Base-by-base conservation (phyloP, 331 rosid genomes). In the Cydonia oblonga region DNA sequence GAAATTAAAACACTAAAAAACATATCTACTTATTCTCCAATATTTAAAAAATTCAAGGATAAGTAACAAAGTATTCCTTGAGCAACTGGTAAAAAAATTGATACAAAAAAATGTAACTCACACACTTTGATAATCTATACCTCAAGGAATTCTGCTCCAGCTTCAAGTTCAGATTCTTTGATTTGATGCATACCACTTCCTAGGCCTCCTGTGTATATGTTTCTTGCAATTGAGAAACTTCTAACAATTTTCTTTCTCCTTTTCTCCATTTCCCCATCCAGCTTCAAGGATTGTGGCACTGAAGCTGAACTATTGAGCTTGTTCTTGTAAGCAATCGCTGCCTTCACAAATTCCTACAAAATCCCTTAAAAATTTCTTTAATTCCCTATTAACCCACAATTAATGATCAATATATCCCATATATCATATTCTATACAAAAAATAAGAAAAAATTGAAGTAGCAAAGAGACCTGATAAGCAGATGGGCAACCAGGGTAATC, bases 71-170 rank as follows among this genome's bases (percentile, higher is more conserved):
- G 52, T 5, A 44, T 15, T 44, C 52, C 18, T 44, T 44, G 7
- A 15, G 18, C 52, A 15, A 16, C 8, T 0, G 7, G n/a, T 14
- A 1, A 15, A 15, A 64, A 38, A 26, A 10, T 42, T 38, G 42
- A 38, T 9, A 33, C 12, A 38, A 38, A 38, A 35, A 35, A 9
- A 9, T 38, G 42, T 20, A 29, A 19, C 24, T 66, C 12, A 14
- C 33, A 19, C 9, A 5, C 4, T 63, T 63, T 6, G 18, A n/a
- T 35, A 23, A 22, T 13, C 12, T 7, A 22, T 5, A 93, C 98
- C 96, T 87, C 93, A 32, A 93, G 98, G 70, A 93, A 90, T 61
- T 89, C 80, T 26, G 92, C 98, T 4, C 98, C 97, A 1, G 84
- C 87, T 85, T 90, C 84, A 32, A 93, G 95, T 59, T 90, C 97